Evolutionary conservation across 208 protist species (phyloP).

Genomic region (Leishmania turanica): DNA sequence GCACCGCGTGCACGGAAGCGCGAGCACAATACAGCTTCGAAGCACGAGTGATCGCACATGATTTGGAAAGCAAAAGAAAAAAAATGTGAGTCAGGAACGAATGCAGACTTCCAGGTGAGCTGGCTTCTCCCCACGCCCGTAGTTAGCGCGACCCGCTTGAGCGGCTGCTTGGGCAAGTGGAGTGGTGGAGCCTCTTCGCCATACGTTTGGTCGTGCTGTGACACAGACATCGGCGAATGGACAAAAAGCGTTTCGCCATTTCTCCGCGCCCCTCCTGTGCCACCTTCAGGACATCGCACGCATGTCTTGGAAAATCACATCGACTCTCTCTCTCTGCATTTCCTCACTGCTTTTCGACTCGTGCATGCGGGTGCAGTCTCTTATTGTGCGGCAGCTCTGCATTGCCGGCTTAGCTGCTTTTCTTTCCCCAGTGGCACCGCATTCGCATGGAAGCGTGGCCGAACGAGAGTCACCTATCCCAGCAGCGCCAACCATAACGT

Average conservation of each 20-base stretch:
- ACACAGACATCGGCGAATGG: neutral
- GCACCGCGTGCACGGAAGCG: neutral
- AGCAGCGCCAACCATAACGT: neutral
- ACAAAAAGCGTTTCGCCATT: neutral
- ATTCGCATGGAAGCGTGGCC: neutral
- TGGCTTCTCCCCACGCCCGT: no score
- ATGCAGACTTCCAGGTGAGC: neutral
- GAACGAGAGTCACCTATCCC: neutral
- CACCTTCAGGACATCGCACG: neutral
- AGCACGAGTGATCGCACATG: neutral
- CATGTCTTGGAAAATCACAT: neutral
- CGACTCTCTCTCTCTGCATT: neutral
- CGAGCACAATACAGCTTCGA: neutral
- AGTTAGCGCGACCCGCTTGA: neutral
- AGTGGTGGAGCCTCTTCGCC: neutral
- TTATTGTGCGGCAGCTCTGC: neutral
- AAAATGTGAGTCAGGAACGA: neutral
- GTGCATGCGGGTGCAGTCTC: neutral
- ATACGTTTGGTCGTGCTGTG: neutral
- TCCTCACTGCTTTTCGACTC: neutral
- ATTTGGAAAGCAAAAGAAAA: neutral
- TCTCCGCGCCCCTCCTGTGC: neutral
- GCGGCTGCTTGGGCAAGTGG: neutral
- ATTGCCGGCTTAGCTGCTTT: neutral
- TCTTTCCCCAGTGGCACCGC: neutral